These are phyloP conservation scores for Sclerotinia subarctica DNA, from an alignment of 2,329 filamentous ascomycete genomes.

Conservation along the genomic window DNA sequence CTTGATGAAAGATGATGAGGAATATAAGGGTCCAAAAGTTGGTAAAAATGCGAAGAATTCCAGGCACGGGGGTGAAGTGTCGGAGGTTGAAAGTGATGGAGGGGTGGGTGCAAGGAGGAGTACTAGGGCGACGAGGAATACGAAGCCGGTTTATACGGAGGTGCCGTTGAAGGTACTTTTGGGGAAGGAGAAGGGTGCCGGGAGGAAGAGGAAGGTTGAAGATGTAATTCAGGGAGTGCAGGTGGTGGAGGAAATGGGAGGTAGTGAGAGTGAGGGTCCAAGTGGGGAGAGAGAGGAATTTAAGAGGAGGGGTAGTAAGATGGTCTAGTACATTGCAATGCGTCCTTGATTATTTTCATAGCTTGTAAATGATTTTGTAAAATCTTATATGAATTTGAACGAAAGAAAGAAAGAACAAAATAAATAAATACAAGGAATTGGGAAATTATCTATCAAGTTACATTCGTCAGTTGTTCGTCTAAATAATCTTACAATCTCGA, in stretches of 20 bases:
- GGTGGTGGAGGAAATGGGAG: not conserved
- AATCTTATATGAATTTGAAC: too few species aligned
- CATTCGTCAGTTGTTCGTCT: too few species aligned
- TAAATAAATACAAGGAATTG: too few species aligned
- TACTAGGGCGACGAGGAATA: constrained; percentile 10
- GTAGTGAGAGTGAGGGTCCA: not conserved
- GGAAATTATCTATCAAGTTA: too few species aligned
- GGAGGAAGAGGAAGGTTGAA: constrained; percentile 12
- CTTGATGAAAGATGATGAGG: not conserved
- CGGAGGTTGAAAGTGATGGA: not conserved
- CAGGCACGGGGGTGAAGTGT: not conserved
- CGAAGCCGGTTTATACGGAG: not conserved
- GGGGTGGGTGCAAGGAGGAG: not conserved
- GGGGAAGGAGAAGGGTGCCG: not conserved
- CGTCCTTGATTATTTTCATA: too few species aligned
- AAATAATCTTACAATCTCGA: too few species aligned
- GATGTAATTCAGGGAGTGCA: not conserved
- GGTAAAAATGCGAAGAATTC: not conserved
- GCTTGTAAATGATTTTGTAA: too few species aligned
- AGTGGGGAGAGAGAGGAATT: not conserved
- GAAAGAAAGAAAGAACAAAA: too few species aligned
- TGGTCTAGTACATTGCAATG: not conserved
- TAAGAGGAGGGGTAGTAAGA: constrained; percentile 3
- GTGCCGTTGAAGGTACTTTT: not conserved
- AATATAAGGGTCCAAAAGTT: not conserved